Evolutionary conservation across 139 green algal species (phyloP), one percentile per base, ranked within the genome.

Genomic region (Chlamydomonas incerta): DNA sequence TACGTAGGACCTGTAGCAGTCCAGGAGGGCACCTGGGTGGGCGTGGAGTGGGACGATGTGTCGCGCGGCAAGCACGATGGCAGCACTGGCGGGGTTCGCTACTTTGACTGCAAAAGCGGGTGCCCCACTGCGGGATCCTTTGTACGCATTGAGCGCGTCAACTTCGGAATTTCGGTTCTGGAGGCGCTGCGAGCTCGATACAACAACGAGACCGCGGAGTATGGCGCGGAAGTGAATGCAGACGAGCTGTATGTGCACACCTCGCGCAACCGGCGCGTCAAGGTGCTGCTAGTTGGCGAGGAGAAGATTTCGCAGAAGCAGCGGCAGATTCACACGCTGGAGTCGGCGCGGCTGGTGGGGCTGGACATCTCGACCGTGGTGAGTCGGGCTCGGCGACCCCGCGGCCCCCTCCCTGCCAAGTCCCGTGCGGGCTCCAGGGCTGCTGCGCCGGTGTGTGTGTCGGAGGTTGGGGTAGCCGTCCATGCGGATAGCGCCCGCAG

Each of bases 11-110:
- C 83, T 0, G 88, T 98, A 0, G 74, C 88, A 0, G 90, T 91
- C 0, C 93, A 97, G 65, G 52, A 85, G 24, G 96, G 92, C 29
- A 46, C 37, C 0, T 98, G 96, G 96, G 91, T 96, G 8, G 96
- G 96, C 13, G 75, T 98, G 26, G 96, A 98, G 69, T 98, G 94
- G 92, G 96, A 98, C 80, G 93, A 98, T 65, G 50, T 81, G 9
- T 82, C 63, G 34, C 85, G 95, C 0, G 96, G 96, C 55, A 98
- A 97, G 88, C 93, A 98, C 82, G 92, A 97, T 85, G 96, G 96
- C 24, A 80, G 47, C 50, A 89, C 92, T 24, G 87, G 74, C 2
- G 93, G 93, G 17, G 74, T 76, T 0, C 77, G 87, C n/a, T 98
- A 98, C 76, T 98, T 98, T 74, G 17, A 67, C 0, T 93, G 87